phyloP scores from a whole-genome alignment of 495 filamentous ascomycete species.

The Viridothelium virens region DNA sequence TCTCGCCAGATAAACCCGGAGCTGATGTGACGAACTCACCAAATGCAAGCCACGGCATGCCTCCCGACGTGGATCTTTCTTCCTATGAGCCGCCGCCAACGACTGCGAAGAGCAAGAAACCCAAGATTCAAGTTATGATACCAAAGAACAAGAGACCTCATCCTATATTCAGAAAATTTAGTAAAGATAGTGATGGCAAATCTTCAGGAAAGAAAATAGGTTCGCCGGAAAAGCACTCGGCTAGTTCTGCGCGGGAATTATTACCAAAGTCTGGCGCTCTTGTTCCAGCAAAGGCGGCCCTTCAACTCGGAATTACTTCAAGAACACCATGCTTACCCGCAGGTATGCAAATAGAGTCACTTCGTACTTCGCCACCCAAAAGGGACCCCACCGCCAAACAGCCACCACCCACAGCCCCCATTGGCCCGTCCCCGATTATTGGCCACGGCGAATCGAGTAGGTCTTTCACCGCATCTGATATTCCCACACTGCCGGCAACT shows the following conservation, averaged over 20 bases:
- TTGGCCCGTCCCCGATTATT: conserved; percentile 1
- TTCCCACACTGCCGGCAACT: background rate
- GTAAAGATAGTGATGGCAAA: conserved; percentile 6
- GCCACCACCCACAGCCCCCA: background rate
- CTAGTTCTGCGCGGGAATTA: background rate
- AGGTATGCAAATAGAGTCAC: background rate
- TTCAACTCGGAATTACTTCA: conserved; percentile 3
- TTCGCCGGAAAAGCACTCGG: conserved; percentile 12
- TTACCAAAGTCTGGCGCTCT: conserved; percentile 4
- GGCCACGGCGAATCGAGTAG: background rate
- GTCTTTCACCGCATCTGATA: background rate
- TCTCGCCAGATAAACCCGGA: background rate
- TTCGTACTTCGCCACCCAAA: background rate
- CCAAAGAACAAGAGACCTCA: conserved; percentile 18
- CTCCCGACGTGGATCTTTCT: conserved; percentile 2
- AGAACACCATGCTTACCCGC: background rate
- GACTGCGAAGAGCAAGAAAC: conserved; percentile 18
- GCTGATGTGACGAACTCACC: background rate
- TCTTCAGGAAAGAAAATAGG: conserved; percentile 13
- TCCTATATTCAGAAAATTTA: conserved; percentile 7
- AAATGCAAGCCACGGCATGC: background rate
- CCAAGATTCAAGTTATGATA: conserved; percentile 30
- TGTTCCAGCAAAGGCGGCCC: conserved; percentile 4
- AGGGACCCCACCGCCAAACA: background rate
- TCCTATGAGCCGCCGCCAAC: background rate